A percentile compares a stretch with the other conserved stretches of the same genome.
Evolutionary conservation across 2,329 filamentous ascomycete species (phyloP).

Genomic region (Fusarium oxysporum): DNA sequence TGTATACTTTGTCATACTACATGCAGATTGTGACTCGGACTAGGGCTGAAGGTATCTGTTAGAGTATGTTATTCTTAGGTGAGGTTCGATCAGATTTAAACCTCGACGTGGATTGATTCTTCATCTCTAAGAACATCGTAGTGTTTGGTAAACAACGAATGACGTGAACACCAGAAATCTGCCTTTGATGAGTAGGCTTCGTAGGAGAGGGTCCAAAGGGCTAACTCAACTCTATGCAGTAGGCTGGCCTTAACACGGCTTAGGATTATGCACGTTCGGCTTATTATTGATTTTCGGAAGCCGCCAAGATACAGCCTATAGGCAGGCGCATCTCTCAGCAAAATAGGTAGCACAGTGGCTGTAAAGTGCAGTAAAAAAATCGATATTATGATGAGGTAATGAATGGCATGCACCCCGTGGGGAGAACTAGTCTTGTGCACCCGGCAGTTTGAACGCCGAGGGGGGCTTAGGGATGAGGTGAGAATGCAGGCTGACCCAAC

Average conservation of each 20-base stretch:
- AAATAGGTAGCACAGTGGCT: not conserved
- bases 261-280: not conserved
- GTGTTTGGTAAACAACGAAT: not conserved
- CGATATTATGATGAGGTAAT: not conserved
- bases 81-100: not conserved
- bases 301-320: not conserved
- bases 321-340: not conserved
- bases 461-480: not conserved
- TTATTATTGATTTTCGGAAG: not conserved
- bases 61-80: not conserved
- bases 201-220: too few relatives aligned
- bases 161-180: rapidly evolving
- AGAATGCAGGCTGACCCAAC: not conserved
- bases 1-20: not conserved
- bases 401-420: not conserved
- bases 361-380: rapidly evolving
- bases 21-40: not conserved
- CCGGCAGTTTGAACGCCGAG: not conserved
- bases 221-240: not conserved
- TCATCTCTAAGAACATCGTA: not conserved
- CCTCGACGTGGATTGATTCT: not conserved
- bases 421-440: not conserved
- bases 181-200: not conserved
- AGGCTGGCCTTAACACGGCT: not conserved
- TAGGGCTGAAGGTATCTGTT: not conserved